Conservation (phyloP, 78 protist species). For the Dictyostelium capitatum region DNA sequence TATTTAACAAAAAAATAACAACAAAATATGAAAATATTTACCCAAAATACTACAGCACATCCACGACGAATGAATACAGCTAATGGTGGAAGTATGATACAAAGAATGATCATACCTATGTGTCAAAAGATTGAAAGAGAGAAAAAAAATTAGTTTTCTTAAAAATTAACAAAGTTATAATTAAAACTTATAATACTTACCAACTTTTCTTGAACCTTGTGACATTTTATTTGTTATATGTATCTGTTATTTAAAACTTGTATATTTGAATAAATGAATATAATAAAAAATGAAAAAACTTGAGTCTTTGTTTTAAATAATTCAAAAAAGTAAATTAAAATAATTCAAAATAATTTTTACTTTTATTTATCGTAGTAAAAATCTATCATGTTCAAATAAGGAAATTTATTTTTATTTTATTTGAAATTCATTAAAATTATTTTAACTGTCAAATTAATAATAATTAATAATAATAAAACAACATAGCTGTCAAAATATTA, state of each 20-base stretch:
- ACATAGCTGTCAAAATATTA: too few species aligned
- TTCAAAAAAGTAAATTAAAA: not conserved
- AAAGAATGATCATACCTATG: constrained; percentile 28
- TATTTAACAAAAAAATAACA: too few species aligned
- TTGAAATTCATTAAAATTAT: too few species aligned
- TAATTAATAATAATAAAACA: too few species aligned
- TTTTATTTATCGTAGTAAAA: too few species aligned
- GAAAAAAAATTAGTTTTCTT: too few species aligned
- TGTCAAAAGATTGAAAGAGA: too few species aligned
- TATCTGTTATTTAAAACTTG: not conserved
- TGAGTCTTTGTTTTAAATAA: not conserved
- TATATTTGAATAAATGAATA: not conserved
- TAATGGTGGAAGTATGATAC: constrained; percentile 45
- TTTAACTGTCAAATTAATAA: too few species aligned
- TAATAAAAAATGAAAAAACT: not conserved
- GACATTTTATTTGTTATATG: constrained; percentile 30
- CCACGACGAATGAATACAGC: constrained; percentile 45
- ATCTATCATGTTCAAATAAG: too few species aligned
- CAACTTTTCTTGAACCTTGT: constrained; percentile 21
- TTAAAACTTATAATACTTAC: not conserved
- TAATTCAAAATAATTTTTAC: not conserved
- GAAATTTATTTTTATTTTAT: too few species aligned
- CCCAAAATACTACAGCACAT: constrained; percentile 48
- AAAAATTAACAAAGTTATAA: too few species aligned
- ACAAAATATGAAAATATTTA: too few species aligned